Evolutionary conservation across 169 alveolate genomes (phyloP).

Genomic region (Plasmodium coatneyi): DNA sequence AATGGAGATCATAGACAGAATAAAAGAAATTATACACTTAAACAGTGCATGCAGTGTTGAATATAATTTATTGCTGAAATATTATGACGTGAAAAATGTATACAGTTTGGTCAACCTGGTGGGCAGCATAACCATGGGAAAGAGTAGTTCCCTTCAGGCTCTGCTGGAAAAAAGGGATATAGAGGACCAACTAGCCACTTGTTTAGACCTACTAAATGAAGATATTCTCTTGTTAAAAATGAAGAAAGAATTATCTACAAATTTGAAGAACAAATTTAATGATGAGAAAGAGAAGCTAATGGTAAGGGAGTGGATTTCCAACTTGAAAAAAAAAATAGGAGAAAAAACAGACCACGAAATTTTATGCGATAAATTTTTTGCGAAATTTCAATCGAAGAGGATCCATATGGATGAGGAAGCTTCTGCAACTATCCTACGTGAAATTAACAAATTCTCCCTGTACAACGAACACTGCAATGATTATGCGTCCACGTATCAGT

Average conservation of each 20-base stretch:
- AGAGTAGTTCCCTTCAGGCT: slow-evolving; percentile 66
- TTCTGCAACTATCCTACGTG: neutral
- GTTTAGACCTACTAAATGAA: slow-evolving; percentile 78
- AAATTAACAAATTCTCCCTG: slow-evolving; percentile 22
- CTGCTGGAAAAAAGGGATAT: slow-evolving; percentile 72
- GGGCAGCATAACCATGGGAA: slow-evolving; percentile 42
- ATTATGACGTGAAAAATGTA: slow-evolving; percentile 49
- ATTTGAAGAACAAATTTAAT: slow-evolving; percentile 75
- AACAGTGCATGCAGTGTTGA: slow-evolving; percentile 17
- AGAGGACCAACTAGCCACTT: slow-evolving; percentile 72
- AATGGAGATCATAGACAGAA: slow-evolving; percentile 40
- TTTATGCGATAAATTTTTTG: slow-evolving; percentile 60
- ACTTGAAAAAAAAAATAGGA: slow-evolving; percentile 60
- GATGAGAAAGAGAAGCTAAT: slow-evolving; percentile 80
- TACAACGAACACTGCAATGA: slow-evolving; percentile 56
- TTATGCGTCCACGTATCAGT: slow-evolving; percentile 63
- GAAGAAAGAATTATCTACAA: slow-evolving; percentile 77
- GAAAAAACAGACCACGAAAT: slow-evolving; percentile 80
- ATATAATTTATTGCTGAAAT: slow-evolving; percentile 54
- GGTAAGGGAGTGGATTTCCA: slow-evolving; percentile 76
- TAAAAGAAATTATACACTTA: slow-evolving; percentile 35
- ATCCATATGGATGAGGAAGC: neutral
- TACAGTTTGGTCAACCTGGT: slow-evolving; percentile 23
- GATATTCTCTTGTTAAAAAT: slow-evolving; percentile 80
- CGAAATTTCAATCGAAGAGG: slow-evolving; percentile 49